These are phyloP conservation scores for Hymenoscyphus salicellus DNA, from an alignment of 2,329 filamentous ascomycete genomes.

Conservation along the genomic window DNA sequence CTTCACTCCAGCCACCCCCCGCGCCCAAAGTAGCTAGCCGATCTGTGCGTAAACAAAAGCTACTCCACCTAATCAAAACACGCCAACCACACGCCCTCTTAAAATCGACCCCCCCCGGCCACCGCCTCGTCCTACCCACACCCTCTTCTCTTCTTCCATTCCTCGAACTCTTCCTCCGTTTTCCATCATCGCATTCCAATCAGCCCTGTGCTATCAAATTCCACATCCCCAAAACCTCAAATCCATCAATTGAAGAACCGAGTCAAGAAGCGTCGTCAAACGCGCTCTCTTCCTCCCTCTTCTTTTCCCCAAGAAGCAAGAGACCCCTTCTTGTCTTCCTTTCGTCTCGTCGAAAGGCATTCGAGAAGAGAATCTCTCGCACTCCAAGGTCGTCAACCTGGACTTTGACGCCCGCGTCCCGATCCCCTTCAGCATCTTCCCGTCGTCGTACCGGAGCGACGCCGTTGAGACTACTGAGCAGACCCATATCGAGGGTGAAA, in stretches of 20 bases:
- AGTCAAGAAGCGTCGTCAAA: constrained; percentile 28
- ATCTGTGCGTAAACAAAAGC: background rate
- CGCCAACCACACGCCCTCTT: constrained; percentile 4
- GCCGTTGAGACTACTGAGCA: constrained; percentile 57
- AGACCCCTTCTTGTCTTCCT: constrained; percentile 67
- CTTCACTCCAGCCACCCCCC: background rate
- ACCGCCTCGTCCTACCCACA: constrained; percentile 1
- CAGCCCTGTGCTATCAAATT: constrained; percentile 7
- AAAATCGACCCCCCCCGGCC: constrained; percentile 11
- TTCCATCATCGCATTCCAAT: constrained; percentile 12
- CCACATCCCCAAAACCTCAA: constrained; percentile 10
- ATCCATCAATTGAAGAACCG: constrained; percentile 21
- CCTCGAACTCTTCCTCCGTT: constrained; percentile 3
- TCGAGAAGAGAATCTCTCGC: constrained; percentile 68
- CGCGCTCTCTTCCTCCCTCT: constrained; percentile 40
- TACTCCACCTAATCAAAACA: background rate
- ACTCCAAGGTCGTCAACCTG: constrained; percentile 86
- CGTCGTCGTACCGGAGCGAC: constrained; percentile 84
- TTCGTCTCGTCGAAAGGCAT: constrained; percentile 60
- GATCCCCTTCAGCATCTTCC: constrained; percentile 99
- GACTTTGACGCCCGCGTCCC: constrained; percentile 99
- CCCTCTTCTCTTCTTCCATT: background rate
- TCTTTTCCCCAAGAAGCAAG: constrained; percentile 59
- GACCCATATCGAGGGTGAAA: constrained; percentile 84
- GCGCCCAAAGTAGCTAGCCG: background rate